These are phyloP conservation scores for Linnemannia zychae DNA, from an alignment of 192 early-diverging fungal genomes.

Conservation along the genomic window DNA sequence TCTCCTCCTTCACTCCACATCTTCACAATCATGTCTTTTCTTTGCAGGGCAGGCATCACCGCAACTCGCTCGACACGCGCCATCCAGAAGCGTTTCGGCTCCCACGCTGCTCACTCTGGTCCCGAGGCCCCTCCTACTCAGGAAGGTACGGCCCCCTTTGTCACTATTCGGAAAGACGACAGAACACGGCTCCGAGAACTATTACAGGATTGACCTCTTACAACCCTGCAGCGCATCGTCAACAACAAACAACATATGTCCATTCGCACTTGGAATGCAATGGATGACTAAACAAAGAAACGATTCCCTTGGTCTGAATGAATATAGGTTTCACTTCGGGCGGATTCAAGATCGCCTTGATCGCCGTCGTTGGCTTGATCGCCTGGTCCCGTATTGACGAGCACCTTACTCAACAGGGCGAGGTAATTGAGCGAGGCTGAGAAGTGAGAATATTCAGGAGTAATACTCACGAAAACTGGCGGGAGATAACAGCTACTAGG, in stretches of 20 bases:
- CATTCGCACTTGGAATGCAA: not conserved
- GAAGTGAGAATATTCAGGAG: not conserved
- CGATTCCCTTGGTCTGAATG: not conserved
- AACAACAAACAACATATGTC: too few relatives aligned
- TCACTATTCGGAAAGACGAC: not conserved
- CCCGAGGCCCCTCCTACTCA: slow-evolving; percentile 53
- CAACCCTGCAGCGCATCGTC: too few relatives aligned
- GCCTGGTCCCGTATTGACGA: slow-evolving; percentile 56
- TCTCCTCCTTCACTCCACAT: not conserved
- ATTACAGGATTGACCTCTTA: too few relatives aligned
- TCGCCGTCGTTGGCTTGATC: slow-evolving; percentile 40
- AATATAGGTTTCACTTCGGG: slow-evolving; percentile 41
- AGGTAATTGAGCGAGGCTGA: slow-evolving; percentile 17
- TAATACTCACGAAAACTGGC: not conserved
- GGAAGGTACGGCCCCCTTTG: slow-evolving; percentile 22
- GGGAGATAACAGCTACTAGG: not conserved
- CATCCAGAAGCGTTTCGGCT: slow-evolving; percentile 55
- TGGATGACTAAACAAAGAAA: not conserved
- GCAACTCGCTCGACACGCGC: slow-evolving; percentile 49
- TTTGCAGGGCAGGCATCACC: slow-evolving; percentile 46
- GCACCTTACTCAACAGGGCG: slow-evolving; percentile 55
- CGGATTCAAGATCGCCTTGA: slow-evolving; percentile 52
- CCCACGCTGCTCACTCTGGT: slow-evolving; percentile 42
- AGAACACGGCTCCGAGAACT: not conserved
- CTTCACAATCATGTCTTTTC: slow-evolving; percentile 42